Base-by-base conservation (phyloP, 352 stramenopile species). In the Phytophthora pseudosyringae region DNA sequence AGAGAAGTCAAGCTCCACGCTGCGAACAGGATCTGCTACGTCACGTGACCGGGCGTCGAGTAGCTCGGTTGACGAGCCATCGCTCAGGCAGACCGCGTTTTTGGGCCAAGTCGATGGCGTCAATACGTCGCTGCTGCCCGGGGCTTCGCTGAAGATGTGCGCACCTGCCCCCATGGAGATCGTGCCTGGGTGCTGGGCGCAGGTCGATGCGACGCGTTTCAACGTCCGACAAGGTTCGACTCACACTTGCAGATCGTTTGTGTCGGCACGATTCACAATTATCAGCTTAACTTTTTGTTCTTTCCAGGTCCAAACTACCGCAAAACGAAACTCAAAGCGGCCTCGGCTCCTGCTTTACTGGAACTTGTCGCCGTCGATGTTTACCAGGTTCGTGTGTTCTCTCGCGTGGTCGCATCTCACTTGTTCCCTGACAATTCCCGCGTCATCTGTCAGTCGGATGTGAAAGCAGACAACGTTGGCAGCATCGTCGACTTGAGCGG, bases 181-280 rank as follows among this genome's bases (percentile, higher is more conserved):
- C 18, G 64, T 80, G 10, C 26, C 55, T 31, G 81, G 80, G 0
- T 89, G 75, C 57, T 94, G 86, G 86, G 72, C 80, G 4, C 79
- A 90, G 26, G 75, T 94, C 15, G 71, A 76, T 25, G 83, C 80
- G 4, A 89, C 80, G 15, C 78, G 82, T 4, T 94, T 92, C 44
- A 88, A 93, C n/a, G 83, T 94, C n/a, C 81, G 86, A 2, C 81
- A 91, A 80, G 86, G 86, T 83, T 53, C 21, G 38, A 44, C n/a
- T n/a, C 15, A 31, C 9, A 38, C 36, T n/a, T 15, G 21, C 44
- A 38, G 13, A 3, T 26, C 13, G 2, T 8, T 25, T 11, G 15
- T 51, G 15, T 26, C 13, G 10, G 3, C 21, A 2, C 21, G 21
- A 21, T 21, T 21, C 21, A 16, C 10, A 28, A 16, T 16, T 45